Evolutionary conservation across 1,284 basidiomycete genomes (phyloP).

Genomic region (Cryptococcus sp.): DNA sequence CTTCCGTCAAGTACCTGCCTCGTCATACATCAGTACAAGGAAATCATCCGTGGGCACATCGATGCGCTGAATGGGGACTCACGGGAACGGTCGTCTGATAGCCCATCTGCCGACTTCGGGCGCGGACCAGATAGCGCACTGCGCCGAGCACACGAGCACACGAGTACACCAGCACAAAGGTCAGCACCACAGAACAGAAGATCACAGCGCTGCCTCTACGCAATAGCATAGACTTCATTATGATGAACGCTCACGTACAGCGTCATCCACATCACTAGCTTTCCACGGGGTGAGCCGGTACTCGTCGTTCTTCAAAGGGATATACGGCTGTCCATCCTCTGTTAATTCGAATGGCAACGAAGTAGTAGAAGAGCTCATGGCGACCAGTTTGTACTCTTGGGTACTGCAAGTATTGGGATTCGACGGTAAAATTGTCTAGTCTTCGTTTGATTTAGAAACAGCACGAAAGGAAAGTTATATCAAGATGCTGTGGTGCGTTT

Average conservation of each 20-base stretch:
- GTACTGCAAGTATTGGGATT: too few species aligned
- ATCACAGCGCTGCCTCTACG: too few species aligned
- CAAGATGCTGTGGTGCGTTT: too few species aligned
- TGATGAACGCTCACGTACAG: conserved; percentile 2
- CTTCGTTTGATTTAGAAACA: too few species aligned
- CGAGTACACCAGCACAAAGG: background rate
- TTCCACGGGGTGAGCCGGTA: conserved; percentile 11
- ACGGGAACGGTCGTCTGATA: conserved; percentile 17
- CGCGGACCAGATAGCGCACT: conserved; percentile 12
- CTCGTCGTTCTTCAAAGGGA: background rate
- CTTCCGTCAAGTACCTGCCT: background rate
- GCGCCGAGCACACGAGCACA: background rate
- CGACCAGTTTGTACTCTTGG: too few species aligned
- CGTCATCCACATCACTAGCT: conserved; percentile 10
- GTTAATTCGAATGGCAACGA: background rate
- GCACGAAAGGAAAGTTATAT: too few species aligned
- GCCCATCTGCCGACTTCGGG: conserved; percentile 17
- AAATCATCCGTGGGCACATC: too few species aligned
- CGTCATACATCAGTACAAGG: too few species aligned
- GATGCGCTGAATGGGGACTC: too few species aligned
- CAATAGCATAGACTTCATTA: background rate
- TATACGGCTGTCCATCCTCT: background rate
- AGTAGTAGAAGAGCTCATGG: background rate
- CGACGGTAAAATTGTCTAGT: too few species aligned
- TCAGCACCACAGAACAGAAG: background rate